Conservation (phyloP, 1,284 basidiomycete genomes). For the Paramarasmius palmivorus region DNA sequence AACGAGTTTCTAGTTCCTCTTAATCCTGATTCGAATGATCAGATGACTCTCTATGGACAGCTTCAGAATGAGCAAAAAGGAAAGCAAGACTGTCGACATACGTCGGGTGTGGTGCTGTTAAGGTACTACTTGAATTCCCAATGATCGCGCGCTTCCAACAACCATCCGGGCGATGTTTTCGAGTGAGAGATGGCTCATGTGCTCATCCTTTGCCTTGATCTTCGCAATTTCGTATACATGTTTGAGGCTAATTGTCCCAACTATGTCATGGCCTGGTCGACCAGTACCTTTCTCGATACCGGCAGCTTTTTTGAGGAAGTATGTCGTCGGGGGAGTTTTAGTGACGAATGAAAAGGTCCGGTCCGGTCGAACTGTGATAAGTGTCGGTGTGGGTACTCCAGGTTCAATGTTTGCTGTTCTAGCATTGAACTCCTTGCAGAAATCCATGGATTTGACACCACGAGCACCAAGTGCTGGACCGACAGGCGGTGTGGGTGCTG, state of each 20-base stretch:
- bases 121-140: constrained; percentile 88
- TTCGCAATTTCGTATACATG: constrained; percentile 99
- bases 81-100: neutral
- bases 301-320: constrained; percentile 91
- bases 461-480: constrained; percentile 97
- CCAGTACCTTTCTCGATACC: constrained; percentile 90
- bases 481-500: constrained; percentile 93
- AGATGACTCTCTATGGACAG: constrained; percentile 12
- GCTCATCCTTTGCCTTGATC: constrained; percentile 91
- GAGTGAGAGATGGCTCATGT: constrained; percentile 80
- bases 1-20: constrained; percentile 2
- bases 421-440: constrained; percentile 97
- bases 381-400: constrained; percentile 86
- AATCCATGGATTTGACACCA: constrained; percentile 99
- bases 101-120: constrained; percentile 40
- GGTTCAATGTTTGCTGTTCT: constrained; percentile 87
- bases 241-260: constrained; percentile 89
- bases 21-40: constrained; percentile 14
- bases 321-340: constrained; percentile 90
- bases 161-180: constrained; percentile 89
- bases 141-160: constrained; percentile 80
- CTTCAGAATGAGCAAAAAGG: neutral
- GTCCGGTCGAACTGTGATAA: constrained; percentile 93
- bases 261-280: constrained; percentile 73
- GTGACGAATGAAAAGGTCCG: constrained; percentile 92